Conservation (phyloP, 495 filamentous ascomycete genomes). For the Neurospora sp. region DNA sequence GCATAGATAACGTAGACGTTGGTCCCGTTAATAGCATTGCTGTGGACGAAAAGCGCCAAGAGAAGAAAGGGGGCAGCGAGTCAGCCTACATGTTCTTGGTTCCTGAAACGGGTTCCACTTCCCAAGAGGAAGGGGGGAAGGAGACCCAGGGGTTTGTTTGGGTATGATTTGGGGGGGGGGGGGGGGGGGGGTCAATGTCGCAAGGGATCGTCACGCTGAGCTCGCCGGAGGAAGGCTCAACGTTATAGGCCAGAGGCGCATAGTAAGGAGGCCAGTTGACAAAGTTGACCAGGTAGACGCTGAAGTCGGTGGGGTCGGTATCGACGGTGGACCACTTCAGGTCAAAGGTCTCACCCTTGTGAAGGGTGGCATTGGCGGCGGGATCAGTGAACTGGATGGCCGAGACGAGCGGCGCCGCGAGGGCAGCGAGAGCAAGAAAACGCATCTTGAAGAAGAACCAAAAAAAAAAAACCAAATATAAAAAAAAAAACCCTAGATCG, state of each 20-base stretch:
- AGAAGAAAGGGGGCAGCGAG: not conserved
- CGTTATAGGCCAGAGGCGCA: slow-evolving; percentile 25
- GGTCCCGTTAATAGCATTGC: slow-evolving; percentile 40
- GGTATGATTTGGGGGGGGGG: not conserved
- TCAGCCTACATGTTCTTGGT: not conserved
- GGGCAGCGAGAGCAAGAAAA: slow-evolving; percentile 15
- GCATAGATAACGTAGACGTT: slow-evolving; percentile 41
- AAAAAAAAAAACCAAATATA: not conserved
- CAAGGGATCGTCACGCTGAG: slow-evolving; percentile 32
- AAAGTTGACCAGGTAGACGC: slow-evolving; percentile 41
- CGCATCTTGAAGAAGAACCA: slow-evolving; percentile 13
- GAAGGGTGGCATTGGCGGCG: slow-evolving; percentile 22
- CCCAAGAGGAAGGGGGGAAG: not conserved
- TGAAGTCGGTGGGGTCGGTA: slow-evolving; percentile 34
- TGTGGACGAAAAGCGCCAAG: not conserved
- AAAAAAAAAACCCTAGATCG: not conserved
- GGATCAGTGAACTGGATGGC: slow-evolving; percentile 21
- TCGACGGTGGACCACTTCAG: slow-evolving; percentile 36
- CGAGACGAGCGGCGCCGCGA: slow-evolving; percentile 22
- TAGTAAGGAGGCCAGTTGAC: slow-evolving; percentile 37
- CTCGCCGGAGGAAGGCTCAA: slow-evolving; percentile 22
- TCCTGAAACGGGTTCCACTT: not conserved
- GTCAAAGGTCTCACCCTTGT: slow-evolving; percentile 24
- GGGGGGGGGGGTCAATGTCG: slow-evolving; percentile 12
- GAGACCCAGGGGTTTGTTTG: not conserved